Conservation (phyloP, 345 rosid genomes). For the Psidium friedrichsthalianum region DNA sequence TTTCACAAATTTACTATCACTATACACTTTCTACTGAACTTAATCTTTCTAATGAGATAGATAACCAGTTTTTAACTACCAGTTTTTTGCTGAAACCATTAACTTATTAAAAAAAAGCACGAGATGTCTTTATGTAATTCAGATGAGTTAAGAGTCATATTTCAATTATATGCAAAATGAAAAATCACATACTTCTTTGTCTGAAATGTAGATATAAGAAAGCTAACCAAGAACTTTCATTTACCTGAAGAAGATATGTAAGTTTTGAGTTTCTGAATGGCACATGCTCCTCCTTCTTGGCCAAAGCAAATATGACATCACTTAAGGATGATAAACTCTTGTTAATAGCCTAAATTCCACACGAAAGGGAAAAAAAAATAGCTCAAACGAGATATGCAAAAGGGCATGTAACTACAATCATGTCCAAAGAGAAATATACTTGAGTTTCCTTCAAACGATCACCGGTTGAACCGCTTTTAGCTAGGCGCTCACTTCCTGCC, state of each 20-base stretch:
- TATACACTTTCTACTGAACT: not conserved
- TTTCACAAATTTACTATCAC: not conserved
- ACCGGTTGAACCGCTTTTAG: slow-evolving; percentile 95
- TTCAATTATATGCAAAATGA: not conserved
- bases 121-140: not conserved
- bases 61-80: not conserved
- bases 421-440: slow-evolving; percentile 18
- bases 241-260: slow-evolving; percentile 97
- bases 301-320: slow-evolving; percentile 86
- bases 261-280: slow-evolving; percentile 94
- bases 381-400: not conserved
- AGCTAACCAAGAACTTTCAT: not conserved
- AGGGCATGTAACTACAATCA: not conserved
- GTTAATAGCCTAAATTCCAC: slow-evolving; percentile 64
- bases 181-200: not conserved
- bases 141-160: not conserved
- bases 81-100: not conserved
- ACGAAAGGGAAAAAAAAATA: not conserved
- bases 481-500: slow-evolving; percentile 97
- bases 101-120: not conserved
- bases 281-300: slow-evolving; percentile 87
- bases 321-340: slow-evolving; percentile 85
- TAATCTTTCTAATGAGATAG: not conserved
- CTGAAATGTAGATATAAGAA: not conserved
- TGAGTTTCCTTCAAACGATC: slow-evolving; percentile 94